These are phyloP conservation scores for Lachnellula arida DNA, from an alignment of 2,329 filamentous ascomycete species.

Conservation along the genomic window DNA sequence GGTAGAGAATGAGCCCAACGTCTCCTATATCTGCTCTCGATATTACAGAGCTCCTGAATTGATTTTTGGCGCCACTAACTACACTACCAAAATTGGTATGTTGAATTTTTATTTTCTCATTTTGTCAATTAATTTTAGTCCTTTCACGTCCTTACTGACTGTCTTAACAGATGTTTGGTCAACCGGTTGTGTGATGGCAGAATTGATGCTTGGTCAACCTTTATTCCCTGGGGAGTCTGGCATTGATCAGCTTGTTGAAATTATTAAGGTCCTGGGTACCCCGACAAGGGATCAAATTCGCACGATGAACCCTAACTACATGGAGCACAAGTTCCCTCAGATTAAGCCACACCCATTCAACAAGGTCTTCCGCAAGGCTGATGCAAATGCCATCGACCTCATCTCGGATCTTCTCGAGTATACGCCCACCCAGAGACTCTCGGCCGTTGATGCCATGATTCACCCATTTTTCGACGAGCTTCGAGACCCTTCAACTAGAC, in stretches of 20 bases:
- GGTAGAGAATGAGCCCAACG: constrained; percentile 97
- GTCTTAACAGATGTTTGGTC: constrained; percentile 83
- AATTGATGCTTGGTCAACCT: constrained; percentile 97
- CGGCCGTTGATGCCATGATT: constrained; percentile 93
- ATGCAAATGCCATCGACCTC: constrained; percentile 86
- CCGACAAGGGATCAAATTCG: constrained; percentile 97
- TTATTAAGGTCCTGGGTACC: constrained; percentile 97
- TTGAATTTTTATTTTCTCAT: constrained; percentile 1
- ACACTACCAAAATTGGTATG: constrained; percentile 99
- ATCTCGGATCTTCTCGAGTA: constrained; percentile 94
- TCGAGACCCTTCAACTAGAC: constrained; percentile 80
- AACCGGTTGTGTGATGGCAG: constrained; percentile 98
- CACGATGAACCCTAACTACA: constrained; percentile 99
- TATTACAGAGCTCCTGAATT: constrained; percentile 98
- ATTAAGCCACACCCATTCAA: constrained; percentile 99
- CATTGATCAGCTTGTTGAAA: constrained; percentile 97
- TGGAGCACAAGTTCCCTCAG: constrained; percentile 99
- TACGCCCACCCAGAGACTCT: constrained; percentile 90
- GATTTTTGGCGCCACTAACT: constrained; percentile 98
- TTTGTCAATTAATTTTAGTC: not conserved
- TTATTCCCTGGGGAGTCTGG: constrained; percentile 97
- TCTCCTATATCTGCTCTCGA: constrained; percentile 98
- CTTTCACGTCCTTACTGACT: constrained; percentile 15
- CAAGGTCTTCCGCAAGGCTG: constrained; percentile 98
- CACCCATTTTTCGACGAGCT: constrained; percentile 99